Base-by-base conservation (phyloP, 2,329 filamentous ascomycete species). In the Colletotrichum theobromicola region DNA sequence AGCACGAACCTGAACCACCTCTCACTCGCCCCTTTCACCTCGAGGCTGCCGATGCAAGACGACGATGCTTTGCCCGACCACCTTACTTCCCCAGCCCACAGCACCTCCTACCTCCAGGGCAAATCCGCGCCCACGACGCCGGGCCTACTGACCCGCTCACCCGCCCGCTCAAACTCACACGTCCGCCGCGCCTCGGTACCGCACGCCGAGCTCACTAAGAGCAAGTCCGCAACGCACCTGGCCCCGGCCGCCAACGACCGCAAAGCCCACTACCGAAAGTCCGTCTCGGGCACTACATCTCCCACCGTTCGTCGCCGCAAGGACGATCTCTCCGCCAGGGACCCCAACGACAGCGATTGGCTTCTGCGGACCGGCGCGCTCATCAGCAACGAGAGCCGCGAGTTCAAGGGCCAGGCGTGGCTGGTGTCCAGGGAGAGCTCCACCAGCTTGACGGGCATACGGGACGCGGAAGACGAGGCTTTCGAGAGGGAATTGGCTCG, bases 321-420 rank as follows among this genome's bases (percentile, higher is more conserved):
- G 18, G 63, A 76, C 10, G 66, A 70, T 16, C 67, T 77, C 32
- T 66, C 73, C 18, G 72, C 75, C 53, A 30, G 57, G 21, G 85
- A 88, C 75, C 82, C 82, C 46, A 85, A 85, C 71, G 88, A 92
- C 77, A 90, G 89, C 71, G 92, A 93, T 82, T 94, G 92, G 92
- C 84, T 94, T 60, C 85, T 93, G 28, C 88, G 92, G 34, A 89
- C 91, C 1, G 92, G 92, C 61, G 91, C 91, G 8, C 80, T 92
- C 61, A 89, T 94, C 77, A 89, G 89, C 71, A 88, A 88, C 66
- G 90, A 92, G 80, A 87, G 91, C 21, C 86, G 92, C 71, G 92
- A 94, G 80, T 92, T 86, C 79, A 94, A 94, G 82, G 93, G 93
- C 16, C 92, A 94, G 82, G 85, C 89, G 16, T 94, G 93, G 93